Evolutionary conservation across 768 basidiomycete genomes (phyloP), one percentile per base, ranked within the genome.

Genomic region (Boletus subcaerulescens): DNA sequence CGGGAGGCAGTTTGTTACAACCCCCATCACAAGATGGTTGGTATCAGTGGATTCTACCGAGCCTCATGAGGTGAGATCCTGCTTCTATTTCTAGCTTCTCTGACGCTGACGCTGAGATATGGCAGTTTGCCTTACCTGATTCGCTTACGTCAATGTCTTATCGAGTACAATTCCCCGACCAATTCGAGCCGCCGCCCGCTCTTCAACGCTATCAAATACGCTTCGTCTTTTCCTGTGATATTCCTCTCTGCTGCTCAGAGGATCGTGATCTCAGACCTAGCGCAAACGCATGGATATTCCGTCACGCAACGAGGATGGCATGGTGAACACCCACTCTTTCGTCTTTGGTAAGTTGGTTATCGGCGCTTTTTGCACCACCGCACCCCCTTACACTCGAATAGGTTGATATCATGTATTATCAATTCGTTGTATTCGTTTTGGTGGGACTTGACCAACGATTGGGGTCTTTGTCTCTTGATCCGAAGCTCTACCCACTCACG

Each of bases 391-490:
- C 29, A 14, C 58, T 31, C 41, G 31, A 40, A 20, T 53, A 96
- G 93, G 94, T 71, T 98, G 15, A 71, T 97, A 43, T 82, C 87
- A 11, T 94, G 92, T 22, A 79, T 82, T 35, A 69, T 96, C 64
- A 98, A 98, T 71, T 96, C 95, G 4, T 69, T 90, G 31, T 99
- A 93, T 71, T 95, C 94, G 3, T 98, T 96, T 71, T 99, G 93
- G 91, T 99, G 97, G 97, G 97, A 98, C 72, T 81, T 98, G 41
- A 93, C 92, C 45, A 91, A 96, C 69, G 97, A 99, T 68, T 99
- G 96, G 95, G 97, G 97, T 6, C 77, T 99, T 51, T 82, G 85
- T 43, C 73, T 98, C 41, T 74, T 98, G 55, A 78, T 78, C 50
- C 58, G 68, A 31, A 61, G 65, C 36, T 56, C 68, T 52, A 57